Percentiles rank a stretch among this genome's conserved stretches.
These are phyloP conservation scores for Phyllosticta citribraziliensis DNA, from an alignment of 2,329 filamentous ascomycete species.

Conservation along the genomic window DNA sequence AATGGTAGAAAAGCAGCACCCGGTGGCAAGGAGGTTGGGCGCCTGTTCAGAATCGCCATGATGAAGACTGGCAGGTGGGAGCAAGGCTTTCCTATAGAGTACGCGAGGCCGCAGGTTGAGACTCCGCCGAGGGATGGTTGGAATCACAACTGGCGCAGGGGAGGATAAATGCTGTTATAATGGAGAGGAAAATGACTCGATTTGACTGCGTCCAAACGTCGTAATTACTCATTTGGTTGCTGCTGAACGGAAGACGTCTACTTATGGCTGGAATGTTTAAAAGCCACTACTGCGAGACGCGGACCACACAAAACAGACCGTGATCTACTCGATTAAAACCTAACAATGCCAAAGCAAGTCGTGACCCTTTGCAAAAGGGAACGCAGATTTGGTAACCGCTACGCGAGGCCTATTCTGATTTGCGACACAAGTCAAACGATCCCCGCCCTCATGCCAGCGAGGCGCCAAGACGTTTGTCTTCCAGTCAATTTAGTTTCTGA, in stretches of 20 bases:
- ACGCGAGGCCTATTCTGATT: neutral
- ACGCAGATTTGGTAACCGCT: neutral
- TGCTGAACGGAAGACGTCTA: too few relatives aligned
- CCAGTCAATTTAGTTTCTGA: neutral
- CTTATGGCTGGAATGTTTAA: neutral
- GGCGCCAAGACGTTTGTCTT: neutral
- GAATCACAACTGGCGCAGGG: constrained; percentile 76
- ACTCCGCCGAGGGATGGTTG: constrained; percentile 69
- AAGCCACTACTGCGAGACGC: neutral
- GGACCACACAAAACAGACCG: neutral
- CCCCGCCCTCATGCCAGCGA: neutral
- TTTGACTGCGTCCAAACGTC: too few relatives aligned
- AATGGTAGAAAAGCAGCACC: constrained; percentile 33
- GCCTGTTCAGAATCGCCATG: constrained; percentile 80
- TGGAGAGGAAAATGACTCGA: neutral
- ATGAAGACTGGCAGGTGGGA: constrained; percentile 76
- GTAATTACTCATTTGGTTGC: too few relatives aligned
- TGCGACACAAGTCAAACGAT: neutral
- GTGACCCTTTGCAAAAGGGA: neutral
- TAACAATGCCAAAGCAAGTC: neutral
- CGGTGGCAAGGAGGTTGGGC: constrained; percentile 50
- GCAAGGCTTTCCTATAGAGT: constrained; percentile 74
- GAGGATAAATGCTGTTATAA: neutral
- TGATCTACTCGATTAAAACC: neutral
- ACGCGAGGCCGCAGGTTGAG: constrained; percentile 75